Base-by-base conservation (phyloP, 768 basidiomycete genomes). In the Leccinum incarnatum region DNA sequence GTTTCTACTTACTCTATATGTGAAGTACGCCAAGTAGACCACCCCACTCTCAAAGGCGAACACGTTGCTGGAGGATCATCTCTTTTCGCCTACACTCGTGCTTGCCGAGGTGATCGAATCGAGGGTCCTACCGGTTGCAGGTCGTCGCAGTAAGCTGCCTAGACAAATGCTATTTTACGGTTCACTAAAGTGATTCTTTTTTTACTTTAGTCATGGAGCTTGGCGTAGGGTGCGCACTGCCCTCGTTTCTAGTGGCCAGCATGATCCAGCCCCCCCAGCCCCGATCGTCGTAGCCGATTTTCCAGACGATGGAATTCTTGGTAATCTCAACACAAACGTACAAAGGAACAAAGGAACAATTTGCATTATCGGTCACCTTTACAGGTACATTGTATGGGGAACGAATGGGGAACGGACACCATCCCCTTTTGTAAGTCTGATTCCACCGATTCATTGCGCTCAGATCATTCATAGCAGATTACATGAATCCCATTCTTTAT, bases 61-160 rank as follows among this genome's bases (percentile, higher is more conserved):
- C 60, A 87, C 86, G 14, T 77, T 89, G 10, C 76, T 90, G 21
- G 88, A 87, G 51, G 87, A 90, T 70, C 86, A 87, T 61, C 75
- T 89, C 3, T 90, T 89, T 68, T 89, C 85, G 40, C 88, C 86
- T 15, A 80, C 83, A 9, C 76, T 91, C 8, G 79, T 85, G 56
- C 76, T 91, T 17, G 84, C 85, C 3, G 86, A 90, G 66, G 74
- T 78, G 27, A 83, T 91, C 10, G 87, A 91, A 70, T 69, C 79
- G 55, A 78, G 79, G 0, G 65, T 82, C 5, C 67, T 91, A 8
- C 72, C 76, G 15, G 69, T 82, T 2, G 61, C 62, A 4, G 72
- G 74, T 12, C 73, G 71, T 56, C 77, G 76, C 50, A 78, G 86
- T 83, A 53, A 47, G 74, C 58, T 9, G 10, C 47, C 25, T 19